Conservation (phyloP, 164 flowering plant species). For the Umbilicus rupestris region DNA sequence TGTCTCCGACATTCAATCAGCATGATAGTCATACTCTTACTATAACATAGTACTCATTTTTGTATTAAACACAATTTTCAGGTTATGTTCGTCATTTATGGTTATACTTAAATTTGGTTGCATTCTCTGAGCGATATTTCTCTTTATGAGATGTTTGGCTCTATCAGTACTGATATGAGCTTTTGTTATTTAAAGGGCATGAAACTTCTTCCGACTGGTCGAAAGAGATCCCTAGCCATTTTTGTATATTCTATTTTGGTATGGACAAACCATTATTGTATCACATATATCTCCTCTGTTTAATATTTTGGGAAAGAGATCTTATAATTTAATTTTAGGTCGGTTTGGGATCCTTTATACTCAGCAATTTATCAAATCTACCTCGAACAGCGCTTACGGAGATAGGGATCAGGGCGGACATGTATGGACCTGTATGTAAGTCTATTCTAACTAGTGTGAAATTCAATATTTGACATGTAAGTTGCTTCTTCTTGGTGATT, state of each 20-base stretch:
- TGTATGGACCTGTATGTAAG: slow-evolving; percentile 91
- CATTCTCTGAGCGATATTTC: background rate
- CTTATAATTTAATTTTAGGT: slow-evolving; percentile 31
- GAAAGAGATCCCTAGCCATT: slow-evolving; percentile 62
- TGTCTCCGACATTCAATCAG: background rate
- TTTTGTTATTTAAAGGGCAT: slow-evolving; percentile 57
- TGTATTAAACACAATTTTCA: background rate
- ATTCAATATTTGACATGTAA: background rate
- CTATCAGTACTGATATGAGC: background rate
- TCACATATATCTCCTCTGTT: background rate
- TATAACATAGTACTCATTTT: background rate
- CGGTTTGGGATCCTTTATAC: slow-evolving; percentile 70
- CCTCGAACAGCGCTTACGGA: slow-evolving; percentile 40
- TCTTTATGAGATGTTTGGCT: background rate
- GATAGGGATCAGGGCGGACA: slow-evolving; percentile 72
- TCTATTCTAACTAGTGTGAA: slow-evolving; percentile 16
- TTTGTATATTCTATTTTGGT: slow-evolving; percentile 64
- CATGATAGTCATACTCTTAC: background rate
- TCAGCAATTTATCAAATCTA: slow-evolving; percentile 49
- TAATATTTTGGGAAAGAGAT: background rate
- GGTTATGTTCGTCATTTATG: background rate
- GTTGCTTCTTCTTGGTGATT: background rate
- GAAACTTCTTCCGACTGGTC: slow-evolving; percentile 91
- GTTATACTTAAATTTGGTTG: background rate
- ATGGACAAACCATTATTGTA: slow-evolving; percentile 17